Evolutionary conservation across 192 early-diverging fungal genomes (phyloP).

Genomic region (Mortierella hygrophila): DNA sequence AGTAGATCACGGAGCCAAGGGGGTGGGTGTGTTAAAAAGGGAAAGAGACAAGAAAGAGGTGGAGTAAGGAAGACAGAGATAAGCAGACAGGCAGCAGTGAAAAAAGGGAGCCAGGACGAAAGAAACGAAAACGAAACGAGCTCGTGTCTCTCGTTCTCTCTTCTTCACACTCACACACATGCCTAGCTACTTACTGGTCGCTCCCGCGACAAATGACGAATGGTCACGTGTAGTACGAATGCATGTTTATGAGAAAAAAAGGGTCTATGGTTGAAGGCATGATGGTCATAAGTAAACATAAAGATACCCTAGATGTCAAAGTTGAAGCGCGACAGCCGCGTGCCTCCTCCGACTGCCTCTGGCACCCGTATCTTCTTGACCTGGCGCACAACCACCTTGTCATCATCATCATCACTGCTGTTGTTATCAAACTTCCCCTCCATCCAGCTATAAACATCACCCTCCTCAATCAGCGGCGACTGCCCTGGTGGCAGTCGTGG

Average conservation of each 20-base stretch:
- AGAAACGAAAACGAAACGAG: background rate
- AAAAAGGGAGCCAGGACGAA: background rate
- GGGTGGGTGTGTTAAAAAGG: background rate
- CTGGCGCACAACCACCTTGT: background rate
- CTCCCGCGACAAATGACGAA: background rate
- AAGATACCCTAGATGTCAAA: constrained; percentile 1
- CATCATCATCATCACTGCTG: background rate
- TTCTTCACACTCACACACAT: background rate
- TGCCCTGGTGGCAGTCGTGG: background rate
- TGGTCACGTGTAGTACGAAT: background rate
- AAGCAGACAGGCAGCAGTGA: background rate
- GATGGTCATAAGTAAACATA: background rate
- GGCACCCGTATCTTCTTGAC: constrained; percentile 9
- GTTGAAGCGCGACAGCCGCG: constrained; percentile 26
- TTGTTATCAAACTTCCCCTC: background rate
- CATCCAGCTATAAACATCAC: background rate
- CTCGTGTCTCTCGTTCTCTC: background rate
- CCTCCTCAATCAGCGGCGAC: background rate
- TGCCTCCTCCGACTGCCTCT: constrained; percentile 18
- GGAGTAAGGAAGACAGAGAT: background rate
- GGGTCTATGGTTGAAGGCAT: background rate
- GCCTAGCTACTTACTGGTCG: no score
- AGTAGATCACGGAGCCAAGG: background rate
- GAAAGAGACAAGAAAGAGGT: background rate
- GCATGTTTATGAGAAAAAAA: background rate